A percentile compares a stretch with the other conserved stretches of the same genome.
phyloP scores from a whole-genome alignment of 306 rosid species.

The Castanea sativa region DNA sequence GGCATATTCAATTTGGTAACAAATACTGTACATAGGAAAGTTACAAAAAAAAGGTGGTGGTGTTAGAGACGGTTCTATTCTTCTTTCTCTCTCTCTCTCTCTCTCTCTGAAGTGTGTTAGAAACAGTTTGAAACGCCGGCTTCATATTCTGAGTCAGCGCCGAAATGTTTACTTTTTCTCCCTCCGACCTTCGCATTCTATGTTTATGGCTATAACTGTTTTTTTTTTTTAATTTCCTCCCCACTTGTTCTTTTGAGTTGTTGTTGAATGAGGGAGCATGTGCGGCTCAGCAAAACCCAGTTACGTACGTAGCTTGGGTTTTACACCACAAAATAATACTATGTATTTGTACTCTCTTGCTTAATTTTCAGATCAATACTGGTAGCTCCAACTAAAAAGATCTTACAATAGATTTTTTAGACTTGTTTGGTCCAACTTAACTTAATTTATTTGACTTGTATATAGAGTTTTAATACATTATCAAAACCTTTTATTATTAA shows the following conservation, averaged over 20 bases:
- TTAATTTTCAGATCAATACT: not conserved
- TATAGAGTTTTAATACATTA: too few species aligned
- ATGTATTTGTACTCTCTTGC: not conserved
- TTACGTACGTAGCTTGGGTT: not conserved
- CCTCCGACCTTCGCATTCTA: not conserved
- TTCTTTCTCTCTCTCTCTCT: not conserved
- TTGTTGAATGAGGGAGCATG: not conserved
- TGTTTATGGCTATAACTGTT: not conserved
- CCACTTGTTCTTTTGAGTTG: not conserved
- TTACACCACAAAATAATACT: not conserved
- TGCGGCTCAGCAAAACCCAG: not conserved
- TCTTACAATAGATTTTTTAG: too few species aligned
- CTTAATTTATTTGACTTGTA: too few species aligned
- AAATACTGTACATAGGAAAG: not conserved
- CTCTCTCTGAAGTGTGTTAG: not conserved
- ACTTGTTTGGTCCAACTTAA: too few species aligned
- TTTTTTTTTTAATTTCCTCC: not conserved
- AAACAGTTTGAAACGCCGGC: conserved; percentile 15
- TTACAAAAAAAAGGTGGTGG: not conserved
- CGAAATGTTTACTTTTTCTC: conserved; percentile 33
- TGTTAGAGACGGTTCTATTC: not conserved
- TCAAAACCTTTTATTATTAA: too few species aligned
- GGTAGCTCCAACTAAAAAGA: too few species aligned
- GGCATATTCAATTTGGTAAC: not conserved
- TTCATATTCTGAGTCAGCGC: conserved; percentile 43